Conservation (phyloP, 2,329 filamentous ascomycete genomes). For the Pestalotiopsis sp. region DNA sequence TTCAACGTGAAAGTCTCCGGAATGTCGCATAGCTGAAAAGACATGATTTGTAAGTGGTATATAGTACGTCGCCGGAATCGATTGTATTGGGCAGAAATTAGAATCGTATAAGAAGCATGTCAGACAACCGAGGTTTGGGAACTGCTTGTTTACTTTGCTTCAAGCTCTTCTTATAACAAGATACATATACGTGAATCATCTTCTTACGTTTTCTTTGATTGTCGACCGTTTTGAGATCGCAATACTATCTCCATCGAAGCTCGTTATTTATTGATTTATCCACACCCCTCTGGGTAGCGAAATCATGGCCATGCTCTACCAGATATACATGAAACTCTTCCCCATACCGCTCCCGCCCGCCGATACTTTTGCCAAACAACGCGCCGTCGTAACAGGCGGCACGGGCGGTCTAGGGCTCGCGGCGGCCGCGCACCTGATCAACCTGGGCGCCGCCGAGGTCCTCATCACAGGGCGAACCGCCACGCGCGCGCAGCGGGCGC, state of each 20-base stretch:
- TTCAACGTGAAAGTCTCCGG: background rate
- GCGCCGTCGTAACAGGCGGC: conserved; percentile 41
- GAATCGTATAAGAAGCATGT: no score
- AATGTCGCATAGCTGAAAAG: background rate
- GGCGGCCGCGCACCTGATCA: conserved; percentile 39
- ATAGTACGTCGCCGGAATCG: no score
- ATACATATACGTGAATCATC: no score
- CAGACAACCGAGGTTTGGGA: no score
- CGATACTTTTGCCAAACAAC: conserved; percentile 19
- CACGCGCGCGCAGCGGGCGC: conserved; percentile 37
- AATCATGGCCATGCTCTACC: conserved; percentile 14
- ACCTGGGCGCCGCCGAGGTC: conserved; percentile 39
- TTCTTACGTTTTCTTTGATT: no score
- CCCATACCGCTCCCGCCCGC: conserved; percentile 18
- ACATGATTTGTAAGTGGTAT: background rate
- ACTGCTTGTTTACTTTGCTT: no score
- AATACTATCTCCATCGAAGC: no score
- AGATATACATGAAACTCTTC: conserved; percentile 28
- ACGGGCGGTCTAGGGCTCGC: conserved; percentile 43
- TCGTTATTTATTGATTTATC: background rate
- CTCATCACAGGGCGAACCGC: conserved; percentile 41
- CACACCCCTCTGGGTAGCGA: no score
- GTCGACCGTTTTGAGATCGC: no score
- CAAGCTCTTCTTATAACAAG: no score
- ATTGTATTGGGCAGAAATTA: no score